Percentiles rank a stretch among this genome's conserved stretches.
Evolutionary conservation across 2,329 filamentous ascomycete genomes (phyloP).

Genomic region (Cladophialophora carrionii): DNA sequence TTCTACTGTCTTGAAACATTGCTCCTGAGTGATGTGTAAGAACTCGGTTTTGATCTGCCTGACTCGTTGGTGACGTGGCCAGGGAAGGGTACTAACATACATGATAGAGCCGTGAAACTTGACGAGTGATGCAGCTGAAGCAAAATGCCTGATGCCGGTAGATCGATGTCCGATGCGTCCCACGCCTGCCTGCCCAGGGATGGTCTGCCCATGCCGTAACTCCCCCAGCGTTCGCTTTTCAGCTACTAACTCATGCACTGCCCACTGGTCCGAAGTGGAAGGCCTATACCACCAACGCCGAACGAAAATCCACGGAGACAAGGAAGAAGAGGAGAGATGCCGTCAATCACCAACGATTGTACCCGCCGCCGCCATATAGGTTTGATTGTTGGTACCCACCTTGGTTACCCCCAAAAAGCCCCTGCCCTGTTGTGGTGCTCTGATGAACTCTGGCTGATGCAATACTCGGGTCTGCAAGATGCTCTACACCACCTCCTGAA

Average conservation of each 20-base stretch:
- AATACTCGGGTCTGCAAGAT: constrained; percentile 99
- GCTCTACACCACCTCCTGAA: constrained; percentile 98
- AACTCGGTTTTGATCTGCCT: constrained; percentile 37
- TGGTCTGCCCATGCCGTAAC: constrained; percentile 33
- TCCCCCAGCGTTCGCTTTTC: constrained; percentile 35
- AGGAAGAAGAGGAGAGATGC: constrained; percentile 37
- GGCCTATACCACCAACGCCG: constrained; percentile 39
- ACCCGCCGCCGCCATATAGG: constrained; percentile 75
- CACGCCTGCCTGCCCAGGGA: constrained; percentile 31
- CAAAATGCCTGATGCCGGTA: constrained; percentile 45
- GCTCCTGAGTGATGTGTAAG: constrained; percentile 34
- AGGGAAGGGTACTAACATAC: constrained; percentile 55
- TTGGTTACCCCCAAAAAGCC: constrained; percentile 82
- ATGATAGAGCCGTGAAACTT: constrained; percentile 43
- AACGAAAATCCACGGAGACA: constrained; percentile 35
- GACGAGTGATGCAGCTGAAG: constrained; percentile 43
- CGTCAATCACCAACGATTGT: constrained; percentile 67
- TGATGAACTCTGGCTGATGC: constrained; percentile 97
- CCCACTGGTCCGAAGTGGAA: constrained; percentile 31
- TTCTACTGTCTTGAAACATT: constrained; percentile 32
- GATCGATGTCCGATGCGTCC: constrained; percentile 37
- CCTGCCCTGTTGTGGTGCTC: constrained; percentile 82
- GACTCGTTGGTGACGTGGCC: constrained; percentile 28
- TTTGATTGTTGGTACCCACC: constrained; percentile 83
- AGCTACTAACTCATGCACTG: constrained; percentile 37